Evolutionary conservation across 352 stramenopile genomes (phyloP), one percentile per base, ranked within the genome.

Genomic region (Globisporangium abappressorium): DNA sequence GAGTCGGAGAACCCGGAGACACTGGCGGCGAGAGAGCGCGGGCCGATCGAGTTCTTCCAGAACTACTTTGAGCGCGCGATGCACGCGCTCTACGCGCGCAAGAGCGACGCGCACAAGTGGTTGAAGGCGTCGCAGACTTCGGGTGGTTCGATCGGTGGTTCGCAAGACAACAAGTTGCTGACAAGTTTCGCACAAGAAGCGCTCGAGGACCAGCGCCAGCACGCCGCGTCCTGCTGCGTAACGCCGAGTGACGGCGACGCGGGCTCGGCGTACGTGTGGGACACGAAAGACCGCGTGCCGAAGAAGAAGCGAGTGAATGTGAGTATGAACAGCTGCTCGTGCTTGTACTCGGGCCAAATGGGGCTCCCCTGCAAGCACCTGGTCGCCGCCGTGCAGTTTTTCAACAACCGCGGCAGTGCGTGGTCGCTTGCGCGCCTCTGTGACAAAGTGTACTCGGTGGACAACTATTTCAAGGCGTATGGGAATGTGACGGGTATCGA

Each of bases 51-150:
- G 28, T 81, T 84, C 18, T 84, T 82, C 46, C 75, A 80, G 41
- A 55, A 64, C 4, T 84, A 81, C 51, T 81, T 84, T 73, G 75
- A 84, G 69, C 75, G 75, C 53, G 72, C 66, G 26, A 82, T 82
- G 77, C 64, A 70, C 5, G 62, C 66, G 5, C 54, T 80, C 8
- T 83, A 83, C 54, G 66, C 73, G 22, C 65, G 77, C 18, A 83
- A 83, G 55, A 53, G 72, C 11, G 53, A 68, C 8, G 71, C 46
- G 8, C 77, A 82, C 49, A 49, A 70, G 26, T 79, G 67, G 69
- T 2, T 77, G 9, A 58, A 71, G 53, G 9, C 53, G 30, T 33
- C 30, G 30, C 30, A 33, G 30, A 33, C 3, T 33, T 33, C 30
- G 30, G 0, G 30, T 33, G 30, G 30, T 33, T 33, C 3, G 30